phyloP scores from a whole-genome alignment of 2,329 filamentous ascomycete species.

The Thelonectria discophora region DNA sequence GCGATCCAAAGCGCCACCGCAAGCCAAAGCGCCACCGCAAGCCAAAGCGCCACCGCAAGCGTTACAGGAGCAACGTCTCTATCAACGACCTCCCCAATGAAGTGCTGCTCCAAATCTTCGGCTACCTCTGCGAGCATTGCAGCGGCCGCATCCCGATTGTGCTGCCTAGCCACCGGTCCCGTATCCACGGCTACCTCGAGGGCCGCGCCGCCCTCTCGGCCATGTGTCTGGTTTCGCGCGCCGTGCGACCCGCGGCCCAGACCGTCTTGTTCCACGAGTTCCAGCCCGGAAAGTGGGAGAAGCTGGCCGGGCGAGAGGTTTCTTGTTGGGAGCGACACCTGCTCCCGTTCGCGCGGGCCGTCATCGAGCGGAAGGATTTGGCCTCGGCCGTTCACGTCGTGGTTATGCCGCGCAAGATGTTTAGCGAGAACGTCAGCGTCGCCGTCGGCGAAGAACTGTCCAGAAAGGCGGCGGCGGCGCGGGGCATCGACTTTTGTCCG shows the following conservation, averaged over 20 bases:
- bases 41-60: too few relatives aligned
- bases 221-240: not conserved
- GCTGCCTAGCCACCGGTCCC: not conserved
- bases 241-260: not conserved
- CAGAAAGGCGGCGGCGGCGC: not conserved
- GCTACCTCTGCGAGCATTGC: not conserved
- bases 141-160: not conserved
- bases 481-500: not conserved
- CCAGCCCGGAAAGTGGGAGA: not conserved
- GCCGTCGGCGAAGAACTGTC: not conserved
- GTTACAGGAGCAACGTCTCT: not conserved
- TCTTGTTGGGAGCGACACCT: not conserved
- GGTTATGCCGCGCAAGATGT: not conserved
- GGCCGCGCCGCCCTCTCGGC: not conserved
- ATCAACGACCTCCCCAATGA: not conserved
- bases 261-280: not conserved
- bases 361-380: not conserved
- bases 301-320: not conserved
- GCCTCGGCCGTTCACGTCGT: not conserved
- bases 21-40: too few relatives aligned
- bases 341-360: not conserved
- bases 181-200: not conserved
- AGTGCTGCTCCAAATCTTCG: not conserved
- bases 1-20: too few relatives aligned
- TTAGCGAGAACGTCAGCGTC: not conserved